Evolutionary conservation across 2,329 filamentous ascomycete species (phyloP).

Genomic region (Microsporum audouinii): DNA sequence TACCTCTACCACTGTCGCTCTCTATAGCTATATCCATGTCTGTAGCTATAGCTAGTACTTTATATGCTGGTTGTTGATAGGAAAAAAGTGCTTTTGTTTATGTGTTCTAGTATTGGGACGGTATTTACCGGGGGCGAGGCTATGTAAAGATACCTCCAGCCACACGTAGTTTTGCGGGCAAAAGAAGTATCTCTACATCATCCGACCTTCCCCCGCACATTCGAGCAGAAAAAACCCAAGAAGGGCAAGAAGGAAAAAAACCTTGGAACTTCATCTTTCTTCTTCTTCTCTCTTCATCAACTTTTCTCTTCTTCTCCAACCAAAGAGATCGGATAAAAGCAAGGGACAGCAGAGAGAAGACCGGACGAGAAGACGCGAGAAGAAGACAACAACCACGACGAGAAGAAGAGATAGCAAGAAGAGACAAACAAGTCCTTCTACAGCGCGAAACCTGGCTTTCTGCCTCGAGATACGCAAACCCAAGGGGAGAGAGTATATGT

Average conservation of each 20-base stretch:
- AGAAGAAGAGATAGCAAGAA: background rate
- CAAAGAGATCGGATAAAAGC: background rate
- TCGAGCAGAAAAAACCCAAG: background rate
- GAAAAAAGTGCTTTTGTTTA: background rate
- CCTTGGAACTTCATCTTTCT: background rate
- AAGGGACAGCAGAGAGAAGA: background rate
- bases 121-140: background rate
- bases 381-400: background rate
- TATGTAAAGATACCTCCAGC: background rate
- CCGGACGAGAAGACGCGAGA: background rate
- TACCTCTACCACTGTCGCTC: background rate
- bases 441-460: background rate
- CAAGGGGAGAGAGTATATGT: background rate
- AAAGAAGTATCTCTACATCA: background rate
- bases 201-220: background rate
- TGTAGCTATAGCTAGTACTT: no score
- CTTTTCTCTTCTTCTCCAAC: background rate
- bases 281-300: background rate
- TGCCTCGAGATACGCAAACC: background rate
- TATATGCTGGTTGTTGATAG: no score
- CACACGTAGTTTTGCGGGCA: background rate
- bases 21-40: background rate
- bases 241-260: background rate
- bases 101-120: background rate
- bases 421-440: background rate